Base-by-base conservation (phyloP, 2,329 filamentous ascomycete species). In the Aspergillus pseudotamarii region DNA sequence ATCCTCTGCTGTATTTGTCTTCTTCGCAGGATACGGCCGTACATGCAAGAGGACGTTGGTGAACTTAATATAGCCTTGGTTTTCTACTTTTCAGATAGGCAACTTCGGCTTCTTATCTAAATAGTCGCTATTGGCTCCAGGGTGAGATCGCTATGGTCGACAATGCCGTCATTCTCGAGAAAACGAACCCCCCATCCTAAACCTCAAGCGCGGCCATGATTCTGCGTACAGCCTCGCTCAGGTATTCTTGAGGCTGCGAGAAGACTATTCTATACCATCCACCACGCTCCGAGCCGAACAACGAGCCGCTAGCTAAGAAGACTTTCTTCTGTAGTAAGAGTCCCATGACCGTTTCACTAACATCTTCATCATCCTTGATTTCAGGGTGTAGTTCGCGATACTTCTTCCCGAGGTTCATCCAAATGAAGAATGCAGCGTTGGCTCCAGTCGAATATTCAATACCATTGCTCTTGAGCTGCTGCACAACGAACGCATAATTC, bases 351-450 rank as follows among this genome's bases (percentile, higher is more conserved):
- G 55, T 70, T 10, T 73, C 67, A 30, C 71, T 69, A 12, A 75
- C 58, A 45, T 70, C 65, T 34, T 65, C 62, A 10, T 34, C 54
- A 8, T 36, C 19, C 1, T 55, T 32, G 0, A 63, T 53, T 4
- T 61, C 65, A 0, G 72, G 68, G 28, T 74, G 71, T 10, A 58
- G 34, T 28, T 72, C 65, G 6, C 57, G 65, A 62, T 73, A 77
- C 19, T 54, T 70, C 68, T 74, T 73, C 0, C 75, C 75, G 2
- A 88, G 68, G 68, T 88, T 79, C 2, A 85, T 71, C 78, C 82
- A 88, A 2, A 88, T 65, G 68, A 88, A 88, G 68, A 88, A 86
- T 0, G 83, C 85, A 0, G 85, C 85, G 64, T 87, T 87, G 5
- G 75, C 78, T 0, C 83, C 83, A 0, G 77, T 71, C 0, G 80